These are phyloP conservation scores for Verticillium zaregamsianum DNA, from an alignment of 2,329 filamentous ascomycete genomes.

Conservation along the genomic window DNA sequence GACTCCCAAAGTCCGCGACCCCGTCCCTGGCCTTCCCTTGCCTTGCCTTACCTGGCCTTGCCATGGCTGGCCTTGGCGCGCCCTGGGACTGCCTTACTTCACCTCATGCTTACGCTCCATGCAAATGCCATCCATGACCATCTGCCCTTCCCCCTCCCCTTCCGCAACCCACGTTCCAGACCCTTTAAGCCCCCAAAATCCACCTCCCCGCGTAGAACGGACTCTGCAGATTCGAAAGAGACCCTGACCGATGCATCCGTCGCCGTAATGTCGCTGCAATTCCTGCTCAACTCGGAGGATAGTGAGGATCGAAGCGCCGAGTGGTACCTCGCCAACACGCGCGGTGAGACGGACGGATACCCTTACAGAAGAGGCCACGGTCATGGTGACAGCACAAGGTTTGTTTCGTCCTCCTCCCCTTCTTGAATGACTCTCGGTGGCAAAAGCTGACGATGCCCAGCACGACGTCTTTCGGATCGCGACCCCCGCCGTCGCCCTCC, in stretches of 20 bases:
- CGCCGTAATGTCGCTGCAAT: conserved; percentile 2
- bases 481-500: background rate
- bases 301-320: background rate
- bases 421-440: too few species aligned
- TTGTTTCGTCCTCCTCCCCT: background rate
- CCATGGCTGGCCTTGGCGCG: background rate
- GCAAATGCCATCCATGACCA: background rate
- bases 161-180: background rate
- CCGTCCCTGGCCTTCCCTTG: background rate
- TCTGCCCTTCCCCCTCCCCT: background rate
- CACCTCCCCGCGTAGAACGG: background rate
- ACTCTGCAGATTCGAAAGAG: background rate
- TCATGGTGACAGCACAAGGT: background rate
- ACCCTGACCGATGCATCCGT: background rate
- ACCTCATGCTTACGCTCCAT: background rate
- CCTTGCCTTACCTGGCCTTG: background rate
- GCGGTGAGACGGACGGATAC: background rate
- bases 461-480: background rate
- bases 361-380: background rate
- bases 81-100: background rate
- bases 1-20: background rate
- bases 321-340: conserved; percentile 1
- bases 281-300: conserved; percentile 2
- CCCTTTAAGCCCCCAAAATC: background rate
- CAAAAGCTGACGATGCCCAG: background rate